Evolutionary conservation across 2,329 filamentous ascomycete species (phyloP).

Genomic region (Trichoderma hamatum): DNA sequence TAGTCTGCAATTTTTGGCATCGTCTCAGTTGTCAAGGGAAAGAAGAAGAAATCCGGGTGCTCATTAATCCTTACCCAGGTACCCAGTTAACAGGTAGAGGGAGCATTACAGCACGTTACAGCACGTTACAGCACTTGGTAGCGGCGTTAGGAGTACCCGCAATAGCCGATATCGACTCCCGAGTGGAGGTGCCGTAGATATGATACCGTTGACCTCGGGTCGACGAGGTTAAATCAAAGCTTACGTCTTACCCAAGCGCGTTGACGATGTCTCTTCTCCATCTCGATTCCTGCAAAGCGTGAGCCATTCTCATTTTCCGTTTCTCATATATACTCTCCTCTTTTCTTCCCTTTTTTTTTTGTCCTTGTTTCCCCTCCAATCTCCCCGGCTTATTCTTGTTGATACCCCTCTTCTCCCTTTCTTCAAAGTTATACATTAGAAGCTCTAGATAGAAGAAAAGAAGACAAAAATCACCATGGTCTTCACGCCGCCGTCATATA

Average conservation of each 20-base stretch:
- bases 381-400: not conserved
- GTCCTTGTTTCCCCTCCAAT: not conserved
- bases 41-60: not conserved
- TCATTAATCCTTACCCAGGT: not conserved
- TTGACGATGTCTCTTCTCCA: not conserved
- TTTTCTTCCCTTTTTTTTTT: not conserved
- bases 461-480: slow-evolving; percentile 44
- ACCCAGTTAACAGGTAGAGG: no score
- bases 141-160: not conserved
- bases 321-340: not conserved
- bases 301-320: not conserved
- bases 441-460: not conserved
- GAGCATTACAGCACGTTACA: not conserved
- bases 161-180: slow-evolving; percentile 15
- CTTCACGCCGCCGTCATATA: slow-evolving; percentile 65
- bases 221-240: not conserved
- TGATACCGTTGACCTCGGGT: not conserved
- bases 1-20: not conserved
- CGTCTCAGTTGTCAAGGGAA: not conserved
- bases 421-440: not conserved
- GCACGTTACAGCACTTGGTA: not conserved
- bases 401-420: not conserved
- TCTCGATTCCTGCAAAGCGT: not conserved
- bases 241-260: not conserved
- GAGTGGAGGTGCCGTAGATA: not conserved